Evolutionary conservation across 495 filamentous ascomycete genomes (phyloP), one percentile per base, ranked within the genome.

Genomic region (Wilcoxina mikolae): DNA sequence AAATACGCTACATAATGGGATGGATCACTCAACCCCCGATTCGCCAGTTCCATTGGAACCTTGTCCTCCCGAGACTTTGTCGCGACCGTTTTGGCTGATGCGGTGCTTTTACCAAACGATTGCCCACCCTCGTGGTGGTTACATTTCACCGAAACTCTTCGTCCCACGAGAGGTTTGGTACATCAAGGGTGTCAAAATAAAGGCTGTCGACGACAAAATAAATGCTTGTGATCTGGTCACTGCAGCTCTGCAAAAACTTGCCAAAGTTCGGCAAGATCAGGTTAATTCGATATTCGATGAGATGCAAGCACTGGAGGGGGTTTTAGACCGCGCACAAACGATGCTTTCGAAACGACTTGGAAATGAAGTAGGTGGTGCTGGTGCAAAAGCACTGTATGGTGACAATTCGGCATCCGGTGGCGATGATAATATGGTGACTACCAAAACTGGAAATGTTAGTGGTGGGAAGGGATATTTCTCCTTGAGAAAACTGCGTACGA

Each of bases 1-100:
- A 28, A 77, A 75, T 38, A 76, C 71, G 9, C 82, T 83, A 15
- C 80, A 78, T 1, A 80, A 77, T 20, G 71, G 72, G 10, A 20
- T 41, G 45, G 75, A 73, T 12, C 47, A 47, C 29, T 47, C 62
- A 23, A 71, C 70, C n/a, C 54, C 60, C 15, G 76, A 79, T 61
- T 70, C 72, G 0, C 90, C 90, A 20, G 71, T 79, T 4, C 80
- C 87, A 0, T 74, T 99, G 12, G 91, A 99, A 59, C 85, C 91
- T 15, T 99, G 91, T 64, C 93, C 91, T 2, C 82, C 80, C 53
- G 87, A 91, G 11, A 77, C 80, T 52, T 76, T 94, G 44, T 76
- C 94, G 0, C 81, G 91, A 12, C 91, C 91, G 2, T 96, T 94
- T 69, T 96, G 93, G 93, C 76, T 96, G 17, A 90, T 98, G 82